Percentiles rank a stretch among this genome's conserved stretches.
These are phyloP conservation scores for Clavariopsis aquatica DNA, from an alignment of 495 filamentous ascomycete species.

Conservation along the genomic window DNA sequence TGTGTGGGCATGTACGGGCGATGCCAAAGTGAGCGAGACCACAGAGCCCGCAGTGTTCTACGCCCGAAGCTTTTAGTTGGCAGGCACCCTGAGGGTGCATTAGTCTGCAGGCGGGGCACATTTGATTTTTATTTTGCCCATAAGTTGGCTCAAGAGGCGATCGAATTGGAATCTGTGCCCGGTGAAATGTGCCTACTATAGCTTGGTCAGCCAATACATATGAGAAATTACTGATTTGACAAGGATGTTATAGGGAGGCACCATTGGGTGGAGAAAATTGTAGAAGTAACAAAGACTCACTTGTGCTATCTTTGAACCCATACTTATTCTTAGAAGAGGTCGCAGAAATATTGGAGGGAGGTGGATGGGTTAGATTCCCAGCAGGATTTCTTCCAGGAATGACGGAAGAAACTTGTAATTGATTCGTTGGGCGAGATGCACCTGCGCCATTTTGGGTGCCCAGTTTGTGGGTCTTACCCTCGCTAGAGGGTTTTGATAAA, in stretches of 20 bases:
- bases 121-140: slow-evolving; percentile 6
- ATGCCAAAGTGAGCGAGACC: slow-evolving; percentile 65
- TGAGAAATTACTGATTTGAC: not conserved
- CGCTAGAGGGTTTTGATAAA: not conserved
- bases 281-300: not conserved
- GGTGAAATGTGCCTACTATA: slow-evolving; percentile 30
- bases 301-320: not conserved
- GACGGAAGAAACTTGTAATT: not conserved
- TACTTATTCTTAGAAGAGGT: not conserved
- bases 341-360: not conserved
- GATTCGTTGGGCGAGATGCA: slow-evolving; percentile 1
- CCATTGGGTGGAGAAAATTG: not conserved
- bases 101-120: slow-evolving; percentile 58
- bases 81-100: slow-evolving; percentile 60
- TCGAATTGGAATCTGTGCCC: slow-evolving; percentile 27
- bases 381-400: not conserved
- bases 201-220: not conserved
- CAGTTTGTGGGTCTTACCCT: not conserved
- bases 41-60: slow-evolving; percentile 67
- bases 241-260: not conserved
- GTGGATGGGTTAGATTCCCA: not conserved
- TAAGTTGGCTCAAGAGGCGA: slow-evolving; percentile 21
- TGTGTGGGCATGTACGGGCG: slow-evolving; percentile 60
- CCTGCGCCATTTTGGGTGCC: slow-evolving; percentile 17
- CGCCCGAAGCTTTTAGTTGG: slow-evolving; percentile 60